These are phyloP conservation scores for Wickerhamomyces rabaulensis DNA, from an alignment of 805 yeast genomes.

Conservation along the genomic window DNA sequence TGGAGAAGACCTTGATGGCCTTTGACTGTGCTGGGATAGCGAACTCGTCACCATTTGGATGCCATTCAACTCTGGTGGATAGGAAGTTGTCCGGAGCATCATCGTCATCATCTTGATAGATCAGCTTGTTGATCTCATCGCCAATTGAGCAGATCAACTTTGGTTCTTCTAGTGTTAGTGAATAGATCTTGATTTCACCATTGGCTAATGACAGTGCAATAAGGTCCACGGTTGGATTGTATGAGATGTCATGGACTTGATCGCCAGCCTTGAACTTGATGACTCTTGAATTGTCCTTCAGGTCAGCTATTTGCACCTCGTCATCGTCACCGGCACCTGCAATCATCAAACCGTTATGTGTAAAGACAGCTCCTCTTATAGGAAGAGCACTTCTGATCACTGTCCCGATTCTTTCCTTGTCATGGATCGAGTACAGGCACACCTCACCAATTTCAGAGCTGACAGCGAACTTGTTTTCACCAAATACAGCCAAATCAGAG, in stretches of 20 bases:
- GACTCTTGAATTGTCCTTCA: conserved; percentile 23
- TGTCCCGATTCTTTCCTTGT: conserved; percentile 6
- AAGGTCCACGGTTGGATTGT: conserved; percentile 51
- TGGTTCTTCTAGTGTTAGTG: conserved; percentile 49
- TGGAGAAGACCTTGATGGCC: conserved; percentile 38
- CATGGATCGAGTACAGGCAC: conserved; percentile 17
- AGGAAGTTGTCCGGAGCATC: conserved; percentile 34
- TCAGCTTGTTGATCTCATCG: conserved; percentile 33
- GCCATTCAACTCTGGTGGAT: conserved; percentile 62
- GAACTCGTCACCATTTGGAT: conserved; percentile 59
- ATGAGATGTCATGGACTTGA: conserved; percentile 51
- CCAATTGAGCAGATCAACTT: conserved; percentile 40
- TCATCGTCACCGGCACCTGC: conserved; percentile 67
- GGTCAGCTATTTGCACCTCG: conserved; percentile 45
- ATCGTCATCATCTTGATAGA: conserved; percentile 36
- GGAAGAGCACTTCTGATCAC: conserved; percentile 23
- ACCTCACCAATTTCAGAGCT: conserved; percentile 21
- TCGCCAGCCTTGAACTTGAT: conserved; percentile 40
- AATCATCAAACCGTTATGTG: conserved; percentile 55
- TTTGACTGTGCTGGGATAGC: conserved; percentile 57
- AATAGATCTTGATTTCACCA: conserved; percentile 53
- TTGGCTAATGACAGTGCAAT: conserved; percentile 53
- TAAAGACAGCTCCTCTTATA: conserved; percentile 48
- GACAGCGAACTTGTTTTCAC: conserved; percentile 17
- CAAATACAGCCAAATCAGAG: conserved; percentile 13